Base-by-base conservation (phyloP, 2,329 filamentous ascomycete genomes). In the Chrysoporthe cubensis region DNA sequence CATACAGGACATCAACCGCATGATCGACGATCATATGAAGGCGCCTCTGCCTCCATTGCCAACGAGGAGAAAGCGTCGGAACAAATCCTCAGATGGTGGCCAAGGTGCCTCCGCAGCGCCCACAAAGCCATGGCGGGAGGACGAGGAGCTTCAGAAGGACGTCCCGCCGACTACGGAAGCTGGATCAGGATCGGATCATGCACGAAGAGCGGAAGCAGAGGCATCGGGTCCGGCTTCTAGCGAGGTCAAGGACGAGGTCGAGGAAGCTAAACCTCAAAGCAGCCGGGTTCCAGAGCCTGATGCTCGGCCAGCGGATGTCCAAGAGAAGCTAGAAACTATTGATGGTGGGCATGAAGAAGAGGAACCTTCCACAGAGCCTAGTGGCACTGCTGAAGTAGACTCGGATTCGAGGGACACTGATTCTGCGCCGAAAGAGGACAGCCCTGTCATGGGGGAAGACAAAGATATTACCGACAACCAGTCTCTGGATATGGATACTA, bases 1-100 rank as follows among this genome's bases (percentile, higher is more conserved):
- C 42, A 2, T 34, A 21, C 18, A 82, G 80, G 80, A 83, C 71
- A 75, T 83, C 67, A 82, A 82, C 64, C 79, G 76, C 26, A 73
- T 77, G 52, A 80, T 83, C 50, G 81, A 82, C 44, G 80, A 82
- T 66, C 75, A 80, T 67, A 71, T 83, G 43, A 75, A 76, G 64
- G 62, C 71, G 26, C 74, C 79, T 2, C 63, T 80, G 50, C 77
- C 78, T 1, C 61, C 74, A 2, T 61, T 73, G 1, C 75, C 76
- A 14, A 73, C 72, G 7, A 64, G 75, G 59, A 71, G 72, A 60
- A 72, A 72, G 58, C 65, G 61, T 26, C 65, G 65, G 4, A 61
- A 66, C n/a, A 70, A 58, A 11, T 69, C 63, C 50, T 44, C 56
- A 9, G 60, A 57, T 14, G 7, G 44, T 9, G 48, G 44, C 42